Evolutionary conservation across 345 rosid genomes (phyloP).

Genomic region (Cardamine resedifolia): DNA sequence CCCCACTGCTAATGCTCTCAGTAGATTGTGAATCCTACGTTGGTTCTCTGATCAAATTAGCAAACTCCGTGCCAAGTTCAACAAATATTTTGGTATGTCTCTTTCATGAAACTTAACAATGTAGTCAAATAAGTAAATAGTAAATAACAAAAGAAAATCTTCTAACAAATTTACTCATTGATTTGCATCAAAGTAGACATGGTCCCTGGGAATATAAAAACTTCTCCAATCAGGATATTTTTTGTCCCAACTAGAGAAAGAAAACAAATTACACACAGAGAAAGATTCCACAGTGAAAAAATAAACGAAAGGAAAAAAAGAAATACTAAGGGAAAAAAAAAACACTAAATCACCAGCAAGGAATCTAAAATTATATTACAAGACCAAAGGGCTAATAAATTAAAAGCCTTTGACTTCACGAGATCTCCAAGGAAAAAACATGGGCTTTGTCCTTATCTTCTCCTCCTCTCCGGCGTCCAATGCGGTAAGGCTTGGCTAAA

Average conservation of each 20-base stretch:
- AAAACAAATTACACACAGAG: constrained; percentile 34
- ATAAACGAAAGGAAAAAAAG: not conserved
- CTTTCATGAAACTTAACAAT: not conserved
- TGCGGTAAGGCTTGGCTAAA: constrained; percentile 73
- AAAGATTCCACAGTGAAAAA: constrained; percentile 27
- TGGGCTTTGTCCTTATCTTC: constrained; percentile 27
- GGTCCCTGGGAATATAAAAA: constrained; percentile 35
- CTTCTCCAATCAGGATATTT: constrained; percentile 27
- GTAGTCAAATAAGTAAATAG: not conserved
- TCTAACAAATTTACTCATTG: constrained; percentile 16
- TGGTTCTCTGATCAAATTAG: not conserved
- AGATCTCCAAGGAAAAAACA: constrained; percentile 22
- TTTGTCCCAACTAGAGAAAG: constrained; percentile 28
- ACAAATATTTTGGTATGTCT: not conserved
- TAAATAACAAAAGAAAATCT: not conserved
- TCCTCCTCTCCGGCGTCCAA: constrained; percentile 78
- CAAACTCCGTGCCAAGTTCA: not conserved
- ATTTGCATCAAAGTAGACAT: constrained; percentile 33
- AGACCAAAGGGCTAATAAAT: constrained; percentile 33
- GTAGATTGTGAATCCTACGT: not conserved
- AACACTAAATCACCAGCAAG: constrained; percentile 21
- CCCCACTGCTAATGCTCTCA: no score
- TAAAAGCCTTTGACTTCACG: constrained; percentile 36
- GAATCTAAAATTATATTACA: constrained; percentile 40
- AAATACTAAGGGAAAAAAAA: not conserved